Conservation (phyloP, 495 filamentous ascomycete species). For the Trichoderma virens region DNA sequence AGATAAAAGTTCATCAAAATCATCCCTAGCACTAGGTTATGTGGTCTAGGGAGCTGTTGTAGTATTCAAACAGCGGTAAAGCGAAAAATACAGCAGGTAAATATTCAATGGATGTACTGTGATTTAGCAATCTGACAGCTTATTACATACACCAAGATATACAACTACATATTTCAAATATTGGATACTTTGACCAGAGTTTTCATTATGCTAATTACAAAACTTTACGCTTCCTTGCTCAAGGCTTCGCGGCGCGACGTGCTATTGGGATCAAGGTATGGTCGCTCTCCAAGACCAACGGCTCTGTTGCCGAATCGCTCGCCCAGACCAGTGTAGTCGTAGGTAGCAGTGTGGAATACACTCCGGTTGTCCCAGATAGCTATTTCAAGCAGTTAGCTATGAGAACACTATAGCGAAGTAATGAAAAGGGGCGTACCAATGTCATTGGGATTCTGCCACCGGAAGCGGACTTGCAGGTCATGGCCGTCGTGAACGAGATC, state of each 20-base stretch:
- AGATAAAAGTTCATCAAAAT: too few relatives aligned
- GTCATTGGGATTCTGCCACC: constrained; percentile 55
- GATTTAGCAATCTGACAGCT: too few relatives aligned
- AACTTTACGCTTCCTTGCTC: constrained; percentile 16
- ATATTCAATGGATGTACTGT: too few relatives aligned
- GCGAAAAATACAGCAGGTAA: too few relatives aligned
- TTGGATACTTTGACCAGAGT: too few relatives aligned
- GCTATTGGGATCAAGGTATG: constrained; percentile 55
- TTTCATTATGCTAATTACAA: too few relatives aligned
- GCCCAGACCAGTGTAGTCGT: constrained; percentile 54
- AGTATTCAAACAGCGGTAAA: too few relatives aligned
- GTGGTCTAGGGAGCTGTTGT: too few relatives aligned
- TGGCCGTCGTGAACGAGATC: constrained; percentile 61
- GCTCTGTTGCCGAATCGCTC: constrained; percentile 53
- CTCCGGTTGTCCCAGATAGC: constrained; percentile 75
- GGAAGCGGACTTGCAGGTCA: constrained; percentile 62
- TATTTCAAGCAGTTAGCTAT: constrained; percentile 10
- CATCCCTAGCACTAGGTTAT: too few relatives aligned
- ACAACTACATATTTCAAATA: too few relatives aligned
- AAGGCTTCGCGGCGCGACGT: constrained; percentile 48
- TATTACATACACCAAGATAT: too few relatives aligned
- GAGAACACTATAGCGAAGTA: background rate
- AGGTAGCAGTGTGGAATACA: constrained; percentile 60
- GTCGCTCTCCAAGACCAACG: constrained; percentile 57
- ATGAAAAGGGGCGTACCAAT: constrained; percentile 29